Percentiles rank a stretch among this genome's conserved stretches.
Evolutionary conservation across 371 early-diverging fungal genomes (phyloP).

Genomic region (Aphelidium insulamus): DNA sequence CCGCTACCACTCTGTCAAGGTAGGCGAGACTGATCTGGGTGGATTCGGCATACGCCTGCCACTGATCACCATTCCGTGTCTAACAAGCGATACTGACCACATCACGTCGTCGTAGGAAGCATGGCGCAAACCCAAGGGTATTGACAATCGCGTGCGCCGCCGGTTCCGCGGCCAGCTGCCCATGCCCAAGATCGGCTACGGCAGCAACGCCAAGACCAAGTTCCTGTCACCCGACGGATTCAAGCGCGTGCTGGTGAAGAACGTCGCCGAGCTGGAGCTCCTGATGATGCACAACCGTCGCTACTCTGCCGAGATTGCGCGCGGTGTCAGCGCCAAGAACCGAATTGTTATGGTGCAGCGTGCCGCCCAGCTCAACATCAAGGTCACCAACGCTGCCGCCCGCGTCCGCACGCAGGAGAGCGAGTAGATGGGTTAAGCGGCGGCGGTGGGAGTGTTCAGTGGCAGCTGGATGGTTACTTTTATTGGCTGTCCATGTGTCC

Average conservation of each 20-base stretch:
- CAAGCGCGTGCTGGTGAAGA: conserved; percentile 90
- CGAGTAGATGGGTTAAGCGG: too few relatives aligned
- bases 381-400: conserved; percentile 92
- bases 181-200: conserved; percentile 99
- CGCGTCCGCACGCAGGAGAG: conserved; percentile 80
- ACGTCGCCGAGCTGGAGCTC: conserved; percentile 87
- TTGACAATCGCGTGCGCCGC: conserved; percentile 97
- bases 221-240: conserved; percentile 95
- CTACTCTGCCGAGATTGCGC: conserved; percentile 98
- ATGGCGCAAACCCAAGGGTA: conserved; percentile 99
- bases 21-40: too few relatives aligned
- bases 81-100: too few relatives aligned
- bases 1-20: conserved; percentile 86
- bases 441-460: too few relatives aligned
- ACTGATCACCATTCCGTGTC: too few relatives aligned
- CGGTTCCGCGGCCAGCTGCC: conserved; percentile 93
- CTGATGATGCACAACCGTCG: conserved; percentile 97
- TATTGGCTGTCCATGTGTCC: too few relatives aligned
- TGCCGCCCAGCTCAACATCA: conserved; percentile 92
- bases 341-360: conserved; percentile 90
- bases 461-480: too few relatives aligned
- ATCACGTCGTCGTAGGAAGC: conserved; percentile 63
- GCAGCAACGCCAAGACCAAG: conserved; percentile 87
- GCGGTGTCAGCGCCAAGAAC: conserved; percentile 93
- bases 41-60: too few relatives aligned